Base-by-base conservation (phyloP, 2,329 filamentous ascomycete species). In the Alternaria longipes region DNA sequence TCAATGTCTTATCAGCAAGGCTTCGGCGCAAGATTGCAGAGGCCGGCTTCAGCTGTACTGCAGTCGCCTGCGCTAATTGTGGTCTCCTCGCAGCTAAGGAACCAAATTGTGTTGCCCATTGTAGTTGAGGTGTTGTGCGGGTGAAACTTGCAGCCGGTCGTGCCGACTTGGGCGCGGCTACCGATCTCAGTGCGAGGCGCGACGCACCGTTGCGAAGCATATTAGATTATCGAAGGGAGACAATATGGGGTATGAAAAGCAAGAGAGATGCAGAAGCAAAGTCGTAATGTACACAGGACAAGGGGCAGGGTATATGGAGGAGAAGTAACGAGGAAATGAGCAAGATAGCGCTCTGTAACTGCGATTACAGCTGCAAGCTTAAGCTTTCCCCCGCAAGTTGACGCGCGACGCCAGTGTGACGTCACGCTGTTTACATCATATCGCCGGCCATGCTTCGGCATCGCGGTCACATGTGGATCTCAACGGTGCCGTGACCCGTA, bases 121-220 rank as follows among this genome's bases (percentile, higher is more conserved):
- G 79, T 28, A 74, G 59, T 57, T 65, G 63, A 32, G 68, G 63
- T 44, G 67, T 53, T 57, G 68, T 55, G 54, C 64, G 58, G 20
- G 56, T 60, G 49, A 74, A 70, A 57, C 62, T 60, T 36, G 68
- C 72, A 55, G 75, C 64, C 56, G 76, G 70, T 38, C 76, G 70
- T 54, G 72, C 65, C 50, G 72, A 60, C n/a, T 28, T 52, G 59
- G 74, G 69, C 45, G 71, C 66, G 26, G 70, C 65, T 40, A 81
- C 63, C 32, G 80, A 77, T 68, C 79, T 78, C 60, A 81, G 65
- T 45, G 78, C 74, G 51, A 79, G 67, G 63, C 82, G 79, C 60
- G 79, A 75, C 59, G 80, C 81, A 74, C 76, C 77, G 56, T 78
- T 78, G 67, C 82, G 81, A 68, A 83, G 76, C 81, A 83, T 82